phyloP scores from a whole-genome alignment of 495 filamentous ascomycete genomes.

The Penicillium mononematosum region DNA sequence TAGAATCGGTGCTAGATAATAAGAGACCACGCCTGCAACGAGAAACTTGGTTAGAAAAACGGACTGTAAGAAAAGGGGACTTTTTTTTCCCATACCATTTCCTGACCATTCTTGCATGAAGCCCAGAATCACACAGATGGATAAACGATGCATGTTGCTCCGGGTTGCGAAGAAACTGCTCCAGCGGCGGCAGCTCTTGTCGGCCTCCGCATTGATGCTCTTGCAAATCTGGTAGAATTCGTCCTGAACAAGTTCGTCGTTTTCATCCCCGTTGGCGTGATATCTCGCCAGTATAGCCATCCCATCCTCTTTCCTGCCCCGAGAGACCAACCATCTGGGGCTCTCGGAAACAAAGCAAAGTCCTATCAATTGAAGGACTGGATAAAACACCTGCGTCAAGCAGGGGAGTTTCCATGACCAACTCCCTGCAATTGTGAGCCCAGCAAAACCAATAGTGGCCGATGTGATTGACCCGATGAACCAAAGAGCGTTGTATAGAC shows the following conservation, averaged over 20 bases:
- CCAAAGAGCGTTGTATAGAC: constrained; percentile 30
- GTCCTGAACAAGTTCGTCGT: constrained; percentile 27
- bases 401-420: constrained; percentile 33
- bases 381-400: constrained; percentile 25
- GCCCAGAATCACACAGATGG: constrained; percentile 58
- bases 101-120: constrained; percentile 63
- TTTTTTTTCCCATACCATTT: constrained; percentile 45
- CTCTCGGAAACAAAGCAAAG: constrained; percentile 27
- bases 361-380: constrained; percentile 18
- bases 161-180: constrained; percentile 57
- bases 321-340: constrained; percentile 44
- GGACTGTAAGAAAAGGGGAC: background rate
- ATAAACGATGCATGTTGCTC: constrained; percentile 64
- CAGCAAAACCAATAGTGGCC: constrained; percentile 22
- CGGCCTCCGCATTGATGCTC: constrained; percentile 50
- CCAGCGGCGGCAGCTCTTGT: constrained; percentile 22
- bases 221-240: constrained; percentile 43
- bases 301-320: constrained; percentile 40
- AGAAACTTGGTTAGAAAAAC: constrained; percentile 1
- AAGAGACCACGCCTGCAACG: constrained; percentile 52
- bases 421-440: constrained; percentile 17
- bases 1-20: constrained; percentile 57
- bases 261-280: constrained; percentile 32
- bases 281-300: constrained; percentile 38
- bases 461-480: constrained; percentile 30